Evolutionary conservation across 163 green algal genomes (phyloP), one percentile per base, ranked within the genome.

Genomic region (Chlamydomonas reinhardtii): DNA sequence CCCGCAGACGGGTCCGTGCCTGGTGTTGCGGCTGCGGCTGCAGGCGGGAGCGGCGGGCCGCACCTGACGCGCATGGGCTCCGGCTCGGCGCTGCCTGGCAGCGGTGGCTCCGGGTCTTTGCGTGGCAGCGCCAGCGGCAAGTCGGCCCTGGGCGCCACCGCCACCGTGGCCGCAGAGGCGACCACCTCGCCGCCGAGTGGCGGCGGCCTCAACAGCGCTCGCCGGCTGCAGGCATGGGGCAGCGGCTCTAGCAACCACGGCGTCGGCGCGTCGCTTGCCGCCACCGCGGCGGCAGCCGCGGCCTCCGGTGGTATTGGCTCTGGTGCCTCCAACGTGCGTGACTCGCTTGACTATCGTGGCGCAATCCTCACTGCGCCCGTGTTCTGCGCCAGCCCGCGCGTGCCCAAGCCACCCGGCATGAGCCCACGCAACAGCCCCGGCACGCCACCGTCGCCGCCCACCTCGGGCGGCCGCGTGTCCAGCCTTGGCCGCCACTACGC

Each of bases 371-470:
- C 76, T 1, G 31, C 70, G 35, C 80, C 70, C 11, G 25, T 66
- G 34, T 35, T 39, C 2, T 80, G 69, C 17, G 5, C 35, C 39
- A 86, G 80, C 37, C 69, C 80, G 27, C 54, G 71, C 27, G 2
- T 85, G 25, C 31, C 22, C 8, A 69, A 69, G 32, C 79, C 68
- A 24, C 68, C 43, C 27, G 66, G n/a, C 2, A 85, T 25, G 32
- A 85, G 79, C 52, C 79, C 79, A 24, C 48, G 54, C 32, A 76
- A 32, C 77, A 76, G 48, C 77, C 54, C 69, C 43, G 34, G 65
- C 32, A 75, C 77, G 5, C 77, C 77, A 2, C 35, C 77, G 1
- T 56, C 48, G 48, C 48, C 48, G 48, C 48, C 48, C 48, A 56
- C 48, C 11, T 56, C 48, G 48, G 48, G 48, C 14, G 48, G 48